A percentile compares a stretch with the other conserved stretches of the same genome.
These are phyloP conservation scores for Globisporangium viniferum DNA, from an alignment of 352 stramenopile genomes.

Conservation along the genomic window DNA sequence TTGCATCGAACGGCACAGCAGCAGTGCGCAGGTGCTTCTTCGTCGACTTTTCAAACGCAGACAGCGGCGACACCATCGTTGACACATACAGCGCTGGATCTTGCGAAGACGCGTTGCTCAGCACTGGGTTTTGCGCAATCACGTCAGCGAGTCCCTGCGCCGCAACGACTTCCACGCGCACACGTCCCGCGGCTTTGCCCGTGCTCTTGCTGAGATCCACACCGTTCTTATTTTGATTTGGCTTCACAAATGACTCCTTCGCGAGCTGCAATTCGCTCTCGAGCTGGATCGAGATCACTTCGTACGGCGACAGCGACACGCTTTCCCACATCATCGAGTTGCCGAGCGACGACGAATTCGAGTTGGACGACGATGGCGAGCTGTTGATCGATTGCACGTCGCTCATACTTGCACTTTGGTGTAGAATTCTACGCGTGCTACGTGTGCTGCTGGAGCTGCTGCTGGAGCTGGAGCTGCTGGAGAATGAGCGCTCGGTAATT, in stretches of 20 bases:
- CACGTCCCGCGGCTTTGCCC: constrained; percentile 50
- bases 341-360: constrained; percentile 39
- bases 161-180: constrained; percentile 50
- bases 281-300: constrained; percentile 67
- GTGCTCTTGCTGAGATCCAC: constrained; percentile 58
- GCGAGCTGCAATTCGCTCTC: constrained; percentile 65
- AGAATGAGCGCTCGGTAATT: background rate
- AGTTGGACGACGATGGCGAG: constrained; percentile 30
- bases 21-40: constrained; percentile 66
- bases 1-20: constrained; percentile 18
- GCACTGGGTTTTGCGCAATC: constrained; percentile 32
- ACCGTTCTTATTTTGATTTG: constrained; percentile 75
- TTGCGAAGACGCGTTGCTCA: constrained; percentile 16
- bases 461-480: background rate
- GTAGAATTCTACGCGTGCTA: background rate
- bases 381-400: constrained; percentile 42
- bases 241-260: constrained; percentile 28
- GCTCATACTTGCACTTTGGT: constrained; percentile 21
- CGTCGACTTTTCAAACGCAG: constrained; percentile 60
- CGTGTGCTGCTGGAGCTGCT: background rate
- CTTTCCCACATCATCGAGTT: constrained; percentile 79
- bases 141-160: constrained; percentile 34
- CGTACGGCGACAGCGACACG: constrained; percentile 67
- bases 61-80: constrained; percentile 52
- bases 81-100: constrained; percentile 51